Percentiles rank a stretch among this genome's conserved stretches.
Evolutionary conservation across 805 yeast species (phyloP).

Genomic region (Ogataea glucozyma): DNA sequence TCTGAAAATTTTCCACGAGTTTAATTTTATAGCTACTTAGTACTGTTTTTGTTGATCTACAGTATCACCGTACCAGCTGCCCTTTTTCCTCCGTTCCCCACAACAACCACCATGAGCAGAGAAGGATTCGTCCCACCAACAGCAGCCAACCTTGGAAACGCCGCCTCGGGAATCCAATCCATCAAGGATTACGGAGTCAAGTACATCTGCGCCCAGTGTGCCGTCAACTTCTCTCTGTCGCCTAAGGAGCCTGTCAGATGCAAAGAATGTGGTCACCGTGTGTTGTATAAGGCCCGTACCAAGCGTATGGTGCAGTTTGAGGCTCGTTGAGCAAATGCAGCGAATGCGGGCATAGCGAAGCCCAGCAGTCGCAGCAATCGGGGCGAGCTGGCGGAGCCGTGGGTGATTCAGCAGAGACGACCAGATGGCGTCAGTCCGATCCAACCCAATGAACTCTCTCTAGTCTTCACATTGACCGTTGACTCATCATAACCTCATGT

Average conservation of each 20-base stretch:
- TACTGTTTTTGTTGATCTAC: too few species aligned
- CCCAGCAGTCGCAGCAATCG: background rate
- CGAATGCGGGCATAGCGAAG: background rate
- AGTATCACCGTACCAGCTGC: too few species aligned
- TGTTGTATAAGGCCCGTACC: constrained; percentile 94
- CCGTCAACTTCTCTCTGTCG: constrained; percentile 79
- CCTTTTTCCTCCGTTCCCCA: background rate
- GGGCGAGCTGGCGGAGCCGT: background rate
- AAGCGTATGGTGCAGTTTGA: constrained; percentile 93
- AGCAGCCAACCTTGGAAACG: constrained; percentile 72
- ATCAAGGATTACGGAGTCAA: constrained; percentile 77
- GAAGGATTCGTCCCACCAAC: constrained; percentile 88
- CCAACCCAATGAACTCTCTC: too few species aligned
- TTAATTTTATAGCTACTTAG: background rate
- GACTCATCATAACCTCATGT: too few species aligned
- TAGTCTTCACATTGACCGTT: too few species aligned
- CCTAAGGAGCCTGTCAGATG: constrained; percentile 97
- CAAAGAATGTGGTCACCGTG: constrained; percentile 98
- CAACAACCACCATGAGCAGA: constrained; percentile 46
- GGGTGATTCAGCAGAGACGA: too few species aligned
- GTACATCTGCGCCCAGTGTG: constrained; percentile 96
- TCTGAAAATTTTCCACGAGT: constrained; percentile 6
- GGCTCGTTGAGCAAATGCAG: constrained; percentile 52
- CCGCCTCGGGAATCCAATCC: constrained; percentile 76
- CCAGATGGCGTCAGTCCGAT: too few species aligned